Conservation (phyloP, 108 stramenopile genomes). For the Nannochloropsis salina region DNA sequence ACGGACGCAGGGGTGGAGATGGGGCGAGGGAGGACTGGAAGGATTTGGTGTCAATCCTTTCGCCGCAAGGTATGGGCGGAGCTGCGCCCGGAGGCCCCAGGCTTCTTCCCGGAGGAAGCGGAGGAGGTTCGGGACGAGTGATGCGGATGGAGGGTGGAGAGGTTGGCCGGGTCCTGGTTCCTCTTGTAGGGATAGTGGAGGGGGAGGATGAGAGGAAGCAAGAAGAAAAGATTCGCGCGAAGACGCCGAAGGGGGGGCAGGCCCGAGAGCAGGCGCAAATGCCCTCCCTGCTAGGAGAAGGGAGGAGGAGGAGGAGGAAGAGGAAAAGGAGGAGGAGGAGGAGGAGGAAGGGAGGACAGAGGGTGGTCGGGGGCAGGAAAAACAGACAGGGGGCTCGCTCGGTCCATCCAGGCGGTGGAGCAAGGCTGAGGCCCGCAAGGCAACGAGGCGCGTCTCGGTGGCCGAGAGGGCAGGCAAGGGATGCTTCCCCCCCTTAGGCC, state of each 20-base stretch:
- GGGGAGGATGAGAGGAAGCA: no score
- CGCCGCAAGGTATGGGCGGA: not conserved
- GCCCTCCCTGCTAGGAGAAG: not conserved
- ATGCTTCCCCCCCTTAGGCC: not conserved
- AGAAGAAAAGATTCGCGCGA: not conserved
- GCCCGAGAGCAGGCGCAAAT: not conserved
- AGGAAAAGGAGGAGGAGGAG: not conserved
- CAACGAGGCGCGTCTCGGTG: not conserved
- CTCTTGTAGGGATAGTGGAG: no score
- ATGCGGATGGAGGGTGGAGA: no score
- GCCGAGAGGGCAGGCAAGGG: not conserved
- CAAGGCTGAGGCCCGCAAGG: not conserved
- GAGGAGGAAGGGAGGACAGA: not conserved
- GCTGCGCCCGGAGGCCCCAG: not conserved
- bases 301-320: not conserved
- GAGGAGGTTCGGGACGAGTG: not conserved
- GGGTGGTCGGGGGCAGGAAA: not conserved
- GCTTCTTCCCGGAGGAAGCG: not conserved
- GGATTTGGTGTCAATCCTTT: not conserved
- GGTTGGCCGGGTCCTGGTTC: no score
- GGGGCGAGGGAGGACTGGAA: not conserved
- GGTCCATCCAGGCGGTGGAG: not conserved
- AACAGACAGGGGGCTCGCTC: no score
- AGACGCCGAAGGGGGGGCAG: not conserved
- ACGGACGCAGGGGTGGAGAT: not conserved